A percentile compares a stretch with the other conserved stretches of the same genome.
Evolutionary conservation across 1,284 basidiomycete genomes (phyloP).

Genomic region (Microbotryum intermedium): DNA sequence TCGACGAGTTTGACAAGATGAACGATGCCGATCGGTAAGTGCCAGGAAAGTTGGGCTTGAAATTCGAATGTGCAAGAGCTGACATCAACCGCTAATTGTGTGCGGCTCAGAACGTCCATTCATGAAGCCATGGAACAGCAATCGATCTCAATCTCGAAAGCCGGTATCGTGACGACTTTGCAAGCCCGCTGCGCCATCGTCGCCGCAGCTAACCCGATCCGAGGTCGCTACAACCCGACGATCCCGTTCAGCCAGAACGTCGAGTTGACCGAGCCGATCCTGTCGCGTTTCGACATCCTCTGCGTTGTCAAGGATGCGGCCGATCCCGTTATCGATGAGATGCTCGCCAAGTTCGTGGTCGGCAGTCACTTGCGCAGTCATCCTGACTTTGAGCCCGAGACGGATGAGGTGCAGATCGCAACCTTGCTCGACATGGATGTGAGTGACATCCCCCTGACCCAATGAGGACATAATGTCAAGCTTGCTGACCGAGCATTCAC

Average conservation of each 20-base stretch:
- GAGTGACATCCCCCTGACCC: slow-evolving; percentile 36
- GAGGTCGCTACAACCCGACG: slow-evolving; percentile 93
- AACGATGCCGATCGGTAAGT: slow-evolving; percentile 62
- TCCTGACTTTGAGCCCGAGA: slow-evolving; percentile 76
- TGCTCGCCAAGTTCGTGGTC: slow-evolving; percentile 93
- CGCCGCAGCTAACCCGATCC: slow-evolving; percentile 93
- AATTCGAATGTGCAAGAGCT: not conserved
- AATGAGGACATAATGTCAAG: not conserved
- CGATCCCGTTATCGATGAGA: slow-evolving; percentile 92
- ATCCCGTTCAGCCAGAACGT: slow-evolving; percentile 98
- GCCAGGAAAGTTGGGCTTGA: too few species aligned
- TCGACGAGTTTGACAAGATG: slow-evolving; percentile 99
- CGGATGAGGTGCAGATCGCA: slow-evolving; percentile 76
- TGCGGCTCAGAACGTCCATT: slow-evolving; percentile 68
- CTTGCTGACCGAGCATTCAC: not conserved
- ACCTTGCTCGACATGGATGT: slow-evolving; percentile 88
- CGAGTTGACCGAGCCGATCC: slow-evolving; percentile 93
- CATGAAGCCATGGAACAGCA: slow-evolving; percentile 99
- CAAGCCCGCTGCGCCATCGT: slow-evolving; percentile 96
- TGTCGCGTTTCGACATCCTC: slow-evolving; percentile 97
- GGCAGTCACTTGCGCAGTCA: slow-evolving; percentile 91
- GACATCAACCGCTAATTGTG: not conserved
- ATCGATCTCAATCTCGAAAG: slow-evolving; percentile 98
- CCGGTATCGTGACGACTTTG: slow-evolving; percentile 92
- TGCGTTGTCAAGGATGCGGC: slow-evolving; percentile 98